Evolutionary conservation across 228 moss, liverwort and hornwort species (phyloP).

Genomic region (Sphagnum magellanicum): DNA sequence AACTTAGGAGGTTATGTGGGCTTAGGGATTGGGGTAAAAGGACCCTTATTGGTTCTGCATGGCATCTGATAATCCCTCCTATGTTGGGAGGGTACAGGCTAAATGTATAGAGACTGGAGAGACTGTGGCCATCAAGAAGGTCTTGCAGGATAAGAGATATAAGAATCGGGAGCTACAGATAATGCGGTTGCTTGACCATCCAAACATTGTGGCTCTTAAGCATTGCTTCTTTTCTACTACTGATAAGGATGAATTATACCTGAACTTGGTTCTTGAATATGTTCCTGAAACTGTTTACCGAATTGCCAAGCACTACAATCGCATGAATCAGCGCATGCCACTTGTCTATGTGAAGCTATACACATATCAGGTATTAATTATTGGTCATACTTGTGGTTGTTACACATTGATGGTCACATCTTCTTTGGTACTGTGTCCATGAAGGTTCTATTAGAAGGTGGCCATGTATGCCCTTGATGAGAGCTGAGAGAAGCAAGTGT

Average conservation of each 20-base stretch:
- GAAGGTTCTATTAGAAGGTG: too few species aligned
- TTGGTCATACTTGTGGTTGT: not conserved
- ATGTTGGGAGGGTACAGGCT: conserved; percentile 15
- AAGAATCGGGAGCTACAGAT: conserved; percentile 56
- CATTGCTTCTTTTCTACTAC: conserved; percentile 56
- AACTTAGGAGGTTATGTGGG: not conserved
- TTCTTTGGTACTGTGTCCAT: too few species aligned
- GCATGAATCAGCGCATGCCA: conserved; percentile 5
- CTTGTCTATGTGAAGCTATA: conserved; percentile 8
- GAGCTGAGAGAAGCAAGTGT: too few species aligned
- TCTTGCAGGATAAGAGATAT: conserved; percentile 53
- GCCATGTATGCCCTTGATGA: too few species aligned
- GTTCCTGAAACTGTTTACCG: conserved; percentile 9
- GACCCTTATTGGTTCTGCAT: too few species aligned
- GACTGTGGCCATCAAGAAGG: conserved; percentile 58
- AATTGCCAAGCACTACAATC: conserved; percentile 4
- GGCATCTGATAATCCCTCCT: too few species aligned
- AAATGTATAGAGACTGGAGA: conserved; percentile 60
- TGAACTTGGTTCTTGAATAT: conserved; percentile 10
- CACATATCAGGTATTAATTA: conserved; percentile 3
- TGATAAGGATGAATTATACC: conserved; percentile 9
- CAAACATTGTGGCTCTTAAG: conserved; percentile 51
- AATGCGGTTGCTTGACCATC: conserved; percentile 56
- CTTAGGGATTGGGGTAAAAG: not conserved
- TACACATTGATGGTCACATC: too few species aligned